These are phyloP conservation scores for Codiaeum variegatum DNA, from an alignment of 441 rosid species.

Conservation along the genomic window DNA sequence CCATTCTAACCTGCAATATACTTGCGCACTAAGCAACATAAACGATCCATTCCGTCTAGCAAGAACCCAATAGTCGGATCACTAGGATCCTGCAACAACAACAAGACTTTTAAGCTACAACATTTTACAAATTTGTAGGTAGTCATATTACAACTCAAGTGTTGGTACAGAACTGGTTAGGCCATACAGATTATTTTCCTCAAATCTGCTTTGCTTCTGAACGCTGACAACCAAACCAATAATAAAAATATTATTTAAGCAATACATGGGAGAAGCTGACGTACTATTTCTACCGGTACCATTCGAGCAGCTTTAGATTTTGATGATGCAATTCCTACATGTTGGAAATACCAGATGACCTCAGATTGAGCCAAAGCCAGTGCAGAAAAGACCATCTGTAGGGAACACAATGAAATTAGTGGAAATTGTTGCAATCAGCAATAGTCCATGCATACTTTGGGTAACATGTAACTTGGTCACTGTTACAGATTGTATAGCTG, in stretches of 20 bases:
- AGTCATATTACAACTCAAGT: neutral
- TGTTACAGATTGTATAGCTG: too few species aligned
- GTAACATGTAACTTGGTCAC: neutral
- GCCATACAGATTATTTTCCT: conserved; percentile 1
- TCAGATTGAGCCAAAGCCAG: conserved; percentile 95
- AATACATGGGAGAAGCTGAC: conserved; percentile 24
- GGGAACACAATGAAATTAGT: conserved; percentile 23
- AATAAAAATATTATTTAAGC: conserved; percentile 1
- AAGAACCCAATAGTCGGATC: conserved; percentile 98
- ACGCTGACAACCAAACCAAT: conserved; percentile 1
- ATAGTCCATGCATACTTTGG: neutral
- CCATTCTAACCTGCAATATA: conserved; percentile 76
- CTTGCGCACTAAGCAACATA: conserved; percentile 96
- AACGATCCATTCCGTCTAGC: conserved; percentile 93
- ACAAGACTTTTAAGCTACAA: conserved; percentile 13
- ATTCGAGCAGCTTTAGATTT: conserved; percentile 72
- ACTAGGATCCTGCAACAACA: conserved; percentile 75
- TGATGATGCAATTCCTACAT: conserved; percentile 86
- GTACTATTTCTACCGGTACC: conserved; percentile 81
- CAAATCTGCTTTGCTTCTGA: neutral
- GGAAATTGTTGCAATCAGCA: conserved; percentile 8
- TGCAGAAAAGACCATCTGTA: conserved; percentile 97
- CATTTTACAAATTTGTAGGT: conserved; percentile 7
- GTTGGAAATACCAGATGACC: conserved; percentile 97
- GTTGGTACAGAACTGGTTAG: neutral